These are phyloP conservation scores for Suhomyces choctaworum DNA, from an alignment of 1,139 yeast species.

Conservation along the genomic window DNA sequence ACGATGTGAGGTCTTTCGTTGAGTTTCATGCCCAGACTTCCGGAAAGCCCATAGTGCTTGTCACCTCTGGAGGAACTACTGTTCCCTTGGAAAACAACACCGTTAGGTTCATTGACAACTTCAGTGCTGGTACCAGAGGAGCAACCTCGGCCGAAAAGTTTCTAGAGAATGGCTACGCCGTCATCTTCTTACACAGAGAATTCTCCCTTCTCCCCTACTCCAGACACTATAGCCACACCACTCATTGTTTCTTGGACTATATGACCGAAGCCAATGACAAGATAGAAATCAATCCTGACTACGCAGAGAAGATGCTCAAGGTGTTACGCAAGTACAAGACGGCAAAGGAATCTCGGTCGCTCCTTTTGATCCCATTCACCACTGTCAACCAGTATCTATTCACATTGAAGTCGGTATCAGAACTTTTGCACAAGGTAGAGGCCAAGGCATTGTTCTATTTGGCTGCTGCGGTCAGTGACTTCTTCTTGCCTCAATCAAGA, in stretches of 20 bases:
- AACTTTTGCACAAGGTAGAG: slow-evolving; percentile 53
- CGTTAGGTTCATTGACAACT: slow-evolving; percentile 92
- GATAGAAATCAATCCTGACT: slow-evolving; percentile 60
- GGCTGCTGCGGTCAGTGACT: slow-evolving; percentile 98
- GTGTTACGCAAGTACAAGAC: slow-evolving; percentile 66
- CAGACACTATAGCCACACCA: slow-evolving; percentile 82
- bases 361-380: slow-evolving; percentile 81
- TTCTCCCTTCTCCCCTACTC: slow-evolving; percentile 89
- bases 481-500: slow-evolving; percentile 82
- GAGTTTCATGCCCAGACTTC: slow-evolving; percentile 40
- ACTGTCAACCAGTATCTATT: slow-evolving; percentile 93
- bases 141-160: slow-evolving; percentile 95
- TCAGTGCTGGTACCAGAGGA: slow-evolving; percentile 97
- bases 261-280: slow-evolving; percentile 57
- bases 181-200: slow-evolving; percentile 87
- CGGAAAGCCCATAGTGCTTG: slow-evolving; percentile 65
- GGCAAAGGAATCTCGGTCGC: slow-evolving; percentile 58
- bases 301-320: slow-evolving; percentile 59
- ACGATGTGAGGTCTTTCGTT: slow-evolving; percentile 61
- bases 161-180: slow-evolving; percentile 83
- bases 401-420: slow-evolving; percentile 71
- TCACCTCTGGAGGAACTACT: slow-evolving; percentile 97
- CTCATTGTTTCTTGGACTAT: slow-evolving; percentile 83
- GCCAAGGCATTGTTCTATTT: slow-evolving; percentile 71
- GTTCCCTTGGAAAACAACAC: slow-evolving; percentile 97